A percentile compares a stretch with the other conserved stretches of the same genome.
These are phyloP conservation scores for Syzygium aromaticum DNA, from an alignment of 345 rosid species.

Conservation along the genomic window DNA sequence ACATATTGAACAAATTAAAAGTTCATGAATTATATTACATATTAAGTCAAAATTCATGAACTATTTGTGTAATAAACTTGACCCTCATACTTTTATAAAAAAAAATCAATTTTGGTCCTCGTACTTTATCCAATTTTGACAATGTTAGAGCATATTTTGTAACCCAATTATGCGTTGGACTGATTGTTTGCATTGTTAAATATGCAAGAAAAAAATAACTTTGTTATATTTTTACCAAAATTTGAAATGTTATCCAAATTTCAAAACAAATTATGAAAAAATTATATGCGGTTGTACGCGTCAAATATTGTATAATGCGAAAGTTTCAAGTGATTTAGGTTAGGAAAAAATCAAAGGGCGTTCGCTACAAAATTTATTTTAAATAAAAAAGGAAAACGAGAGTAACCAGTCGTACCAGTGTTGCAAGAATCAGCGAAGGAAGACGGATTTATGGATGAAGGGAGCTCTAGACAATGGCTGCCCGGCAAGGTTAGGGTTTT, in stretches of 20 bases:
- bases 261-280: background rate
- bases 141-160: background rate
- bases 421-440: too few relatives aligned
- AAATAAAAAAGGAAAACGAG: background rate
- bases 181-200: background rate
- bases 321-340: background rate
- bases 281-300: background rate
- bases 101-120: background rate
- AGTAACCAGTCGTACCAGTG: too few relatives aligned
- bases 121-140: background rate
- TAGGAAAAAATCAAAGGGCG: background rate
- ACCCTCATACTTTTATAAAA: background rate
- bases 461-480: too few relatives aligned
- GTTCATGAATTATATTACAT: too few relatives aligned
- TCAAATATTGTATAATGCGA: background rate
- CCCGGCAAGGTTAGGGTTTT: too few relatives aligned
- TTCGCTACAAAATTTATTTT: background rate
- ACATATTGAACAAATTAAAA: too few relatives aligned
- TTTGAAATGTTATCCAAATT: background rate
- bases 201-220: too few relatives aligned
- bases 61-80: too few relatives aligned
- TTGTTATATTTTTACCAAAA: too few relatives aligned
- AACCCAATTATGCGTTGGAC: background rate
- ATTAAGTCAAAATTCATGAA: too few relatives aligned
- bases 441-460: too few relatives aligned